phyloP scores from a whole-genome alignment of 495 filamentous ascomycete species.

The Melanomma pulvis-pyrius region DNA sequence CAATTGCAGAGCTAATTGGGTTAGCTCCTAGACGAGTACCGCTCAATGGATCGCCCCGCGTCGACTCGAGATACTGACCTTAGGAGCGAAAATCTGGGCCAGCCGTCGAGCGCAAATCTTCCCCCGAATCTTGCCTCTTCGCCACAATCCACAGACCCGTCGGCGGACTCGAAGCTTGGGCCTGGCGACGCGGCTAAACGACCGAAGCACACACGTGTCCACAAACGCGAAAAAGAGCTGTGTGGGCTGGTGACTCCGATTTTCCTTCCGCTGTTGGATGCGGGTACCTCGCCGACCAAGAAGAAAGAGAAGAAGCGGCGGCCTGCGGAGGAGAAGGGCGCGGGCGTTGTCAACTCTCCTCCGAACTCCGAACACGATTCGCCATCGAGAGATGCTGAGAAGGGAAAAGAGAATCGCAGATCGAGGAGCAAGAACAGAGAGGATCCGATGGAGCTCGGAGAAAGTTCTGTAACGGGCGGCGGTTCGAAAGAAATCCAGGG shows the following conservation, averaged over 20 bases:
- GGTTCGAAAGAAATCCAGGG: neutral
- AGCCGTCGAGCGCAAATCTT: neutral
- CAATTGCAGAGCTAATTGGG: conserved; percentile 25
- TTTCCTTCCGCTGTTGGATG: conserved; percentile 34
- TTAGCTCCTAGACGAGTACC: conserved; percentile 32
- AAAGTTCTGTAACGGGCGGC: neutral
- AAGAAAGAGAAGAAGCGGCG: conserved; percentile 19
- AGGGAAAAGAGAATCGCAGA: conserved; percentile 11
- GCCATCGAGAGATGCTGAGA: conserved; percentile 23
- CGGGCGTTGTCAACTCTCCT: neutral
- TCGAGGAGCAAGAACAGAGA: conserved; percentile 13
- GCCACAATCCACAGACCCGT: neutral
- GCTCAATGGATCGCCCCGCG: conserved; percentile 22
- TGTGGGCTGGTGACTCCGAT: conserved; percentile 34
- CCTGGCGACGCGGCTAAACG: conserved; percentile 23
- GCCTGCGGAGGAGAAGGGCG: conserved; percentile 3
- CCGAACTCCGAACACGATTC: conserved; percentile 7
- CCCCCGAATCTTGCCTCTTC: neutral
- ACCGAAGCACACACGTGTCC: conserved; percentile 33
- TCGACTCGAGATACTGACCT: neutral
- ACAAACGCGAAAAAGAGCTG: conserved; percentile 37
- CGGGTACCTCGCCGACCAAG: conserved; percentile 10
- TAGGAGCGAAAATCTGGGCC: neutral
- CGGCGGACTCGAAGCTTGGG: conserved; percentile 11
- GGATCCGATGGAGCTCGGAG: conserved; percentile 8